Percentiles rank a stretch among this genome's conserved stretches.
Conservation (phyloP, 2,329 filamentous ascomycete species). For the Stachybotrys chlorohalonatus region DNA sequence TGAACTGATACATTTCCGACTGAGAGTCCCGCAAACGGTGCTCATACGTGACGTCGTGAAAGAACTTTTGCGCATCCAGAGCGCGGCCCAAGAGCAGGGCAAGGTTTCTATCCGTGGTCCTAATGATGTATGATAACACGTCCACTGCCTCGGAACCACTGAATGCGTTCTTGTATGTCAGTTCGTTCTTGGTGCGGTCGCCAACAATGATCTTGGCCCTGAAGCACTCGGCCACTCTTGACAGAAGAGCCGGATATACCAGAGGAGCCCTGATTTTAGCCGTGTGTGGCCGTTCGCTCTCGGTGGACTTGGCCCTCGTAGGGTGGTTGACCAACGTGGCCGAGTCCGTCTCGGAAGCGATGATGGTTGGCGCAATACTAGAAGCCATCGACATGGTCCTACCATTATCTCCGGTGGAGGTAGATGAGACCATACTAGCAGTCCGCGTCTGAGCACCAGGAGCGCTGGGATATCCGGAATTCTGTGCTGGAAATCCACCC, state of each 20-base stretch:
- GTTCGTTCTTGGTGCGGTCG: conserved; percentile 90
- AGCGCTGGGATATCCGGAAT: conserved; percentile 30
- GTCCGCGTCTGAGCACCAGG: conserved; percentile 49
- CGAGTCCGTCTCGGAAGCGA: conserved; percentile 49
- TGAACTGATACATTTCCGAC: conserved; percentile 93
- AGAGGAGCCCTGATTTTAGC: conserved; percentile 65
- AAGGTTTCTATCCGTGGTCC: conserved; percentile 91
- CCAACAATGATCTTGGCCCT: conserved; percentile 77
- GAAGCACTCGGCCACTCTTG: conserved; percentile 89
- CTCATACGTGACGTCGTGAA: conserved; percentile 98
- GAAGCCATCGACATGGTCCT: conserved; percentile 92
- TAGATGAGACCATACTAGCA: conserved; percentile 53
- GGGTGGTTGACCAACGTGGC: conserved; percentile 42
- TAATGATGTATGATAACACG: conserved; percentile 90
- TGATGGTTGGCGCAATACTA: conserved; percentile 62
- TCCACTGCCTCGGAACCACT: conserved; percentile 94
- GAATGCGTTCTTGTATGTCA: conserved; percentile 96
- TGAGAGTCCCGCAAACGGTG: conserved; percentile 90
- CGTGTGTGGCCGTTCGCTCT: conserved; percentile 47
- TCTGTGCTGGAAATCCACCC: conserved; percentile 25
- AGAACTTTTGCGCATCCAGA: conserved; percentile 95
- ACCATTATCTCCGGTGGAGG: conserved; percentile 32
- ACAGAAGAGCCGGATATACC: conserved; percentile 88
- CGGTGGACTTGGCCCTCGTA: conserved; percentile 47
- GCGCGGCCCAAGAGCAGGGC: conserved; percentile 84